Evolutionary conservation across 1,139 yeast genomes (phyloP).

Genomic region (Pneumocystis jirovecii): DNA sequence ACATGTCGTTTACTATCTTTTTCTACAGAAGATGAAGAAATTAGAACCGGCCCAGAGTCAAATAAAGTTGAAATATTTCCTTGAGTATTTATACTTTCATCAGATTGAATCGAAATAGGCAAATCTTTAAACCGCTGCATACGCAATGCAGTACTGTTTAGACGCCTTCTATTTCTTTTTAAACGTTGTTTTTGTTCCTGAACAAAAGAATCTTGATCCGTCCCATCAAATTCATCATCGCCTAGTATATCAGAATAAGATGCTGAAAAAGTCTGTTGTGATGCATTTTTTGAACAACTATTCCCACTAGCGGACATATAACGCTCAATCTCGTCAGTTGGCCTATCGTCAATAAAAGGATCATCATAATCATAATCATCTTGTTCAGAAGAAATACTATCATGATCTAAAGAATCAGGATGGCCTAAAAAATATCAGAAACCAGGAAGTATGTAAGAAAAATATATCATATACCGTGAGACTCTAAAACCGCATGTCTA

Average conservation of each 20-base stretch:
- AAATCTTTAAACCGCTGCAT: neutral
- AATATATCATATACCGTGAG: neutral
- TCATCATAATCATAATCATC: constrained; percentile 6
- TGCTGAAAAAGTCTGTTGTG: neutral
- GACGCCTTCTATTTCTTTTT: neutral
- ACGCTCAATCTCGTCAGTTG: neutral
- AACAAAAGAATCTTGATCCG: neutral
- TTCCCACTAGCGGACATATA: neutral
- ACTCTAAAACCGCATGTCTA: neutral
- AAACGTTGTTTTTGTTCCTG: neutral
- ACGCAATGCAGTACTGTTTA: neutral
- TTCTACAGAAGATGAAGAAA: neutral
- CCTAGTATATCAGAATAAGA: neutral
- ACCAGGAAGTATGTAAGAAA: neutral
- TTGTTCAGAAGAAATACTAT: neutral
- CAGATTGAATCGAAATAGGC: neutral
- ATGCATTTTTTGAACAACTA: neutral
- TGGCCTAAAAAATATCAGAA: neutral
- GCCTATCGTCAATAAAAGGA: constrained; percentile 3
- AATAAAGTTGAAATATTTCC: neutral
- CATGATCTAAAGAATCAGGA: neutral
- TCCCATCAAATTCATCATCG: neutral
- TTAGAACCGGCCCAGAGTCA: neutral
- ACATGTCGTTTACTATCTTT: neutral
- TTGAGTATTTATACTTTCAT: neutral